Evolutionary conservation across 768 basidiomycete species (phyloP), one percentile per base, ranked within the genome.

Genomic region (Steccherinum ochraceum): DNA sequence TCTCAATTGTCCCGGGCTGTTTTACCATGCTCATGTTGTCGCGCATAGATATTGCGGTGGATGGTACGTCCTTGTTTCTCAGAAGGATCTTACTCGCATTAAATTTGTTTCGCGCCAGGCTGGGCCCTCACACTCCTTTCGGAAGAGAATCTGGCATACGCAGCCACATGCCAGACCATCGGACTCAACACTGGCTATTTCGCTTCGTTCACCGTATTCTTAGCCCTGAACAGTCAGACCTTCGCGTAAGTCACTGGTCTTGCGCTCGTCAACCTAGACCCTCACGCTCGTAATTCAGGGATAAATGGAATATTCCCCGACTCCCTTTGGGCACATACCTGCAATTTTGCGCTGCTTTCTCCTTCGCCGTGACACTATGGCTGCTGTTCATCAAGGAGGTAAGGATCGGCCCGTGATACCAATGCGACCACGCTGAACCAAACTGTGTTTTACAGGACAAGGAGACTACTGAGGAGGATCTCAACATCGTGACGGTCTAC

Each of bases 101-200:
- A 35, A 35, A 35, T 35, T n/a, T n/a, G n/a, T n/a, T n/a, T n/a
- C n/a, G 7, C 69, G 30, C 40, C 53, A 86, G 83, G 84, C 24
- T 89, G 86, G 87, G 88, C 84, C 18, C 75, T 88, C 49, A 92
- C 89, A 3, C 76, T 84, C 26, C 81, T 99, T 44, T 98, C 95
- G 2, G 84, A 90, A 54, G 93, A 93, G 56, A 94, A 93, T 62
- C 69, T 98, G 30, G 92, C 94, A 16, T 99, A 94, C 62, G 96
- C 96, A 2, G 96, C 93, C 16, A 98, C 94, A 5, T 97, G 95
- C 52, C 96, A 99, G 67, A 98, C 96, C 0, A 91, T 98, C 53
- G 96, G 96, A 12, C 75, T 99, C 21, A 97, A 95, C 59, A 89
- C 90, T 1, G 96, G 96, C 4, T 97, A 86, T 67, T 94, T 98